Conservation (phyloP, 768 basidiomycete genomes). For the Multifurca ochricompacta region DNA sequence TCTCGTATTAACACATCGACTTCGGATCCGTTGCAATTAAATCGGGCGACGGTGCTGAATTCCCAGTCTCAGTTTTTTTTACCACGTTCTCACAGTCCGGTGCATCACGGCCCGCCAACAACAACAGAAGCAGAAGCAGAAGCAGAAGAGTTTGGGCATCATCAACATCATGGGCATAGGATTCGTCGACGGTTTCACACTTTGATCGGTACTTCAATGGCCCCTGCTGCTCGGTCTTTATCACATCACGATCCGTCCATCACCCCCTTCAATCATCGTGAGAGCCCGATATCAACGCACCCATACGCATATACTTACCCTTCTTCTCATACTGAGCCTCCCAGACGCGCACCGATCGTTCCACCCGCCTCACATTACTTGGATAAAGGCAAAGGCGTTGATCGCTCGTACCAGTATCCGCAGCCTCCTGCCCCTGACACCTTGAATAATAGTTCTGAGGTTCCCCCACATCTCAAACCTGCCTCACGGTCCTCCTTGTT, state of each 20-base stretch:
- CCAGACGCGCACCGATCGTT: constrained; percentile 16
- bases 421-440: constrained; percentile 9
- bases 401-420: constrained; percentile 21
- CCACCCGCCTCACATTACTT: constrained; percentile 20
- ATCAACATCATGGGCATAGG: no score
- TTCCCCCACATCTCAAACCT: constrained; percentile 27
- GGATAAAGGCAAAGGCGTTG: constrained; percentile 23
- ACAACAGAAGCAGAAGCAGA: no score
- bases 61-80: neutral
- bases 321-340: constrained; percentile 15
- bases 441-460: constrained; percentile 35
- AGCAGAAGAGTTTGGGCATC: no score
- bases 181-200: constrained; percentile 19
- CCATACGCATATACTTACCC: constrained; percentile 46
- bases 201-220: constrained; percentile 15
- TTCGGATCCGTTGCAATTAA: constrained; percentile 20
- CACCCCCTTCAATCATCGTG: constrained; percentile 19
- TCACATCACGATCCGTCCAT: constrained; percentile 19
- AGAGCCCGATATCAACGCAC: constrained; percentile 29
- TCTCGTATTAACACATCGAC: neutral
- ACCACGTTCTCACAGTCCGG: neutral
- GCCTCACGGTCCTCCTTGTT: constrained; percentile 34
- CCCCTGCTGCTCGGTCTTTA: constrained; percentile 6
- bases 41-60: constrained; percentile 17
- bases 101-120: constrained; percentile 24